Evolutionary conservation across 208 protist species (phyloP).

Genomic region (Crithidia fasciculata): DNA sequence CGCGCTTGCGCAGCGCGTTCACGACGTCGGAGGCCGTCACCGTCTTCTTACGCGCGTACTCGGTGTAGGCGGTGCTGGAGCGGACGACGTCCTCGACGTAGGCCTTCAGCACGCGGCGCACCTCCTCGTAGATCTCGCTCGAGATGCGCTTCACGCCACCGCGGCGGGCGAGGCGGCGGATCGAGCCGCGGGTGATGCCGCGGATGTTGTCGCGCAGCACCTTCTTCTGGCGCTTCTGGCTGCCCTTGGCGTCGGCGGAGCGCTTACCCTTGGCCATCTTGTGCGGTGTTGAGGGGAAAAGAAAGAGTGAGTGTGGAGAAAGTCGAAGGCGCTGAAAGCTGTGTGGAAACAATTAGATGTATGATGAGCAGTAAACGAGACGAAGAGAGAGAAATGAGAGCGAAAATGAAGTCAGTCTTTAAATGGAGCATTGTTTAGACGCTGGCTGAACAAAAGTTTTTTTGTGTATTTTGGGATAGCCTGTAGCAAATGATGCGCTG

Average conservation of each 20-base stretch:
- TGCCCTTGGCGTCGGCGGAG: constrained; percentile 70
- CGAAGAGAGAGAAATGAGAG: too few relatives aligned
- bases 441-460: too few relatives aligned
- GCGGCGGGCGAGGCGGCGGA: constrained; percentile 91
- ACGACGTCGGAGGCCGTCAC: constrained; percentile 87
- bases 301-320: too few relatives aligned
- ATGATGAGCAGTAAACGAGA: too few relatives aligned
- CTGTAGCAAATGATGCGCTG: too few relatives aligned
- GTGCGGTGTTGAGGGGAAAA: not conserved
- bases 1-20: constrained; percentile 87
- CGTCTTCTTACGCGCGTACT: constrained; percentile 82
- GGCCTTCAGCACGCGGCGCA: constrained; percentile 78
- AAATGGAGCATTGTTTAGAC: too few relatives aligned
- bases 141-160: constrained; percentile 94
- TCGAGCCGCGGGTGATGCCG: constrained; percentile 86
- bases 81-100: constrained; percentile 87
- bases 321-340: too few relatives aligned
- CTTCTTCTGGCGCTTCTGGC: constrained; percentile 87
- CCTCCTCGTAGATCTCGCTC: constrained; percentile 70
- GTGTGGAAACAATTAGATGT: too few relatives aligned
- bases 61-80: constrained; percentile 83
- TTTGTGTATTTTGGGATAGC: too few relatives aligned
- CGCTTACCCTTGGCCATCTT: constrained; percentile 81
- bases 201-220: constrained; percentile 87
- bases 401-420: too few relatives aligned